Base-by-base conservation (phyloP, 108 stramenopile genomes). In the Pinguiococcus pyrenoidosus region DNA sequence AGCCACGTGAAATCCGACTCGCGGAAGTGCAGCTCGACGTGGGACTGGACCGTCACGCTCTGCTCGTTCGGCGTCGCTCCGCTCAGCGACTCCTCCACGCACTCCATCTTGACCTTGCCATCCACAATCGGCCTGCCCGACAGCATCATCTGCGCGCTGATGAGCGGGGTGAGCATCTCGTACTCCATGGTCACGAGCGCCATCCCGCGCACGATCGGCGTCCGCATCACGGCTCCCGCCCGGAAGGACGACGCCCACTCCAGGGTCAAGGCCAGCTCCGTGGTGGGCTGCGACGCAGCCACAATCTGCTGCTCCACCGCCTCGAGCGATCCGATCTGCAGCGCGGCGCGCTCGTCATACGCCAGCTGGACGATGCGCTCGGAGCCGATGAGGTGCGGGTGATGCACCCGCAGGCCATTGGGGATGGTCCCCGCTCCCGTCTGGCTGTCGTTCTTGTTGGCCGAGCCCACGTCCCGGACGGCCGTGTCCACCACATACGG, bases 1-100 rank as follows among this genome's bases (percentile, higher is more conserved):
- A 88, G 62, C 91, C 91, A 93, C 2, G 87, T 81, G 43, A 75
- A 76, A 51, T 87, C 85, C 21, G 76, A 79, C 27, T 66, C 66
- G 13, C 44, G 46, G 54, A 86, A 82, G 36, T 59, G 51, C 6
- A 90, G 37, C 47, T 79, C 56, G 12, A 86, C 18, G 39, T 83
- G 76, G 0, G 51, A 54, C 23, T 79, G 50, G 1, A 84, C 83
- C 1, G 13, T 25, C 26, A 59, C 13, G 22, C 52, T 50, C 49
- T 51, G 57, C 17, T 40, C 37, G n/a, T 50, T 51, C n/a, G 37
- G 48, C 39, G 20, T 28, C 12, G 39, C 33, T 16, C 27, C 25
- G 12, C 36, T 10, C 6, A 21, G 8, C 25, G 42, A 28, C 3
- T 27, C 33, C 24, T 35, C 56, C 9, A 10, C 30, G 53, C 62